Base-by-base conservation (phyloP, 2,329 filamentous ascomycete species). In the Alternaria angustiovoidea region DNA sequence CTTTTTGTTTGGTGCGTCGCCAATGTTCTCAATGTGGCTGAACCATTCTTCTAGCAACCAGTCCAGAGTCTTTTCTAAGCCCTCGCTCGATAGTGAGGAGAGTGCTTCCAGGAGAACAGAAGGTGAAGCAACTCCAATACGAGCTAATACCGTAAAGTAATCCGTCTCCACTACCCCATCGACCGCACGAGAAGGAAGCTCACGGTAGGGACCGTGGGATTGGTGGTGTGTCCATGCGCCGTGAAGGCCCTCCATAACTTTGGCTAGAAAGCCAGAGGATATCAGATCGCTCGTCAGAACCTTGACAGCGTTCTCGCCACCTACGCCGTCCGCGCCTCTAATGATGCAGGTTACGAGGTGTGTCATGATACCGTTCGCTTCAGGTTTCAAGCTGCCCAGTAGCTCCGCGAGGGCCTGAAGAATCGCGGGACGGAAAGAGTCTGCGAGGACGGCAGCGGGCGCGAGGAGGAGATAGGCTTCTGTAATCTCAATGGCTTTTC, bases 61-160 rank as follows among this genome's bases (percentile, higher is more conserved):
- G 12, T 81, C 75, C 9, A 82, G 62, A 26, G 68, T 73, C 55
- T 76, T 77, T 48, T 74, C 69, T 7, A 75, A 53, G 3, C 67
- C 69, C 2, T 63, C 66, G 5, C 60, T 65, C 3, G 62, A 65
- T 2, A 72, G 57, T 0, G 66, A 70, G 18, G 86, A 82, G 5
- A 87, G 71, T 1, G 83, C 84, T 46, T 83, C 81, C 12, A 89
- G 81, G 66, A 97, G 90, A 2, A 91, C 81, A 2, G 79, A 79
- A 1, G 94, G 92, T 38, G 91, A 90, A 1, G 89, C 88, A 2
- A 96, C 81, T 0, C 89, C 87, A 16, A 98, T 85, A 1, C 94
- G 90, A 2, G 92, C 89, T 2, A 99, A 84, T 2, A 98, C 88
- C 5, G 88, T 87, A 72, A 96, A 91, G 76, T 96, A 97, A 74